Base-by-base conservation (phyloP, 768 basidiomycete species). In the Boletus rubescentipes region DNA sequence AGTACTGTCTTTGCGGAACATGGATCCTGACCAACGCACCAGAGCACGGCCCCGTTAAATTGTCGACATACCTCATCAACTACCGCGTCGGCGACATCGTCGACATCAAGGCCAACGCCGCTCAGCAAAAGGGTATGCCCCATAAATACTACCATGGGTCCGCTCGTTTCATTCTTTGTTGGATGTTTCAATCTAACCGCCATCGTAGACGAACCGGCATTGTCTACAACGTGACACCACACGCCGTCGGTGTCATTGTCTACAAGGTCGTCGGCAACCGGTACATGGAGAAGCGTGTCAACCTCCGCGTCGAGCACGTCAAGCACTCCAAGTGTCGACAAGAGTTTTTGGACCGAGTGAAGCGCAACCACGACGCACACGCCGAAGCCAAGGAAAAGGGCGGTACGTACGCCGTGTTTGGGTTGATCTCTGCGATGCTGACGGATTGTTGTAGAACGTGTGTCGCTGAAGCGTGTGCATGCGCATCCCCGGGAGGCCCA, bases 61-160 rank as follows among this genome's bases (percentile, higher is more conserved):
- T 98, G 70, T 94, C 96, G 60, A 98, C 94, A 20, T 98, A 86
- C 85, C 79, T 98, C 68, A 83, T 88, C 75, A 85, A 86, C 79
- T 99, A 89, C 85, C 85, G 85, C 62, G 85, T 98, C 62, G 97
- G 97, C 59, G 97, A 99, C 72, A 97, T 98, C 65, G 97, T 99
- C 66, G 97, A 99, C 79, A 98, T 99, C 84, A 98, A 97, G 81
- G 96, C 96, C 63, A 98, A 99, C 71, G 85, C 95, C 55, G 92
- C 97, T 40, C 91, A 97, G 77, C 97, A 99, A 86, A 96, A 95
- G 89, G 97, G 97, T 75, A 97, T 98, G 93, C 95, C 95, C 73
- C 96, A 98, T 83, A 98, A 98, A 78, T 95, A 83, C 84, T 94
- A 94, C 81, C 93, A 94, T 66, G 93, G 91, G 93, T 94, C 60